Evolutionary conservation across 495 filamentous ascomycete genomes (phyloP), one percentile per base, ranked within the genome.

Genomic region (Penicillium mononematosum): DNA sequence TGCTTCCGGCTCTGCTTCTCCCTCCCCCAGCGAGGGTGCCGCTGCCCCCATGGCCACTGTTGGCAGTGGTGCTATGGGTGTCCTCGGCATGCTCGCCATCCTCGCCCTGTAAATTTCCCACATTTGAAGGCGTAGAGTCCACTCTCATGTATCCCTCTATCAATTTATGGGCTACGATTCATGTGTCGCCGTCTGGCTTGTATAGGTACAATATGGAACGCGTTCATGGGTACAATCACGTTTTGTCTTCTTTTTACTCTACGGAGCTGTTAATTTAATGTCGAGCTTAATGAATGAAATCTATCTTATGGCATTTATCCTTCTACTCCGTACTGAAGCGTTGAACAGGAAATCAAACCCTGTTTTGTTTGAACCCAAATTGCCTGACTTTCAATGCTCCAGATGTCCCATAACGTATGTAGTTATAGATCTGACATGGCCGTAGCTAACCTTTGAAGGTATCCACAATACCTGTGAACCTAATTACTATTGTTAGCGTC

Each of bases 31-130:
- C 36, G 59, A 62, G 14, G 69, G 51, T 41, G 68, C 64, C 46
- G 75, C 70, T 58, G 61, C 67, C 55, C 66, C 68, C 55, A 65
- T 71, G 64, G 64, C 67, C 27, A 67, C 75, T 24, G 57, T 71
- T 34, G 70, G 71, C 53, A 71, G 64, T 51, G 72, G 73, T 49
- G 70, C 69, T 32, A 53, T 70, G 19, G 74, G 74, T 49, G 72
- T 59, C 44, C 58, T 76, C 34, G 75, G 73, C 46, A 62, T 77
- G 41, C 70, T 73, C 51, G 76, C 75, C 41, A 54, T 78, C 41
- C 56, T 78, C 36, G 63, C 73, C n/a, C 65, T 77, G 59, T 78
- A 76, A 72, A 58, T 19, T 39, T 20, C 24, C 4, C 12, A 6
- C 27, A 48, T 19, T 7, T 45, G 25, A 55, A 19, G 24, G n/a